These are phyloP conservation scores for Lolium rigidum DNA, from an alignment of 176 grass and related monocot genomes.

Conservation along the genomic window DNA sequence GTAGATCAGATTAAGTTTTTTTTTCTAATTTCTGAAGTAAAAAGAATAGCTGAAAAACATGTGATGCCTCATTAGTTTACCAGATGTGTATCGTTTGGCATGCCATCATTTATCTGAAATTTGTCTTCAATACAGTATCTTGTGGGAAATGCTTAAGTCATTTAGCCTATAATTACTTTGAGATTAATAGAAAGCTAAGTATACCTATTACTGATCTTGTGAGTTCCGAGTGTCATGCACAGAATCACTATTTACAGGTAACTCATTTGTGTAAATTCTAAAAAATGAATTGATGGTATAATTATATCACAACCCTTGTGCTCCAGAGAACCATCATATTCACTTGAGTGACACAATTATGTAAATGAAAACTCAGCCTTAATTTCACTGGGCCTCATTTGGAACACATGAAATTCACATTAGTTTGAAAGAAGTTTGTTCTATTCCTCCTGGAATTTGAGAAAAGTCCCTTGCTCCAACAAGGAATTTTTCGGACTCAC, in stretches of 20 bases:
- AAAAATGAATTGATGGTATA: background rate
- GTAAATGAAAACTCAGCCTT: background rate
- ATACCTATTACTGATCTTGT: background rate
- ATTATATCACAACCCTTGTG: background rate
- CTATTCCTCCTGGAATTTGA: background rate
- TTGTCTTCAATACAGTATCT: background rate
- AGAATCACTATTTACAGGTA: background rate
- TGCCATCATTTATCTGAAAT: conserved; percentile 1
- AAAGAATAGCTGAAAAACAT: background rate
- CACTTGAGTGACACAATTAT: background rate
- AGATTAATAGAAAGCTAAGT: background rate
- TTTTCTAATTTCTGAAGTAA: no score
- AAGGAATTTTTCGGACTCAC: background rate
- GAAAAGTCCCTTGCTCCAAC: background rate
- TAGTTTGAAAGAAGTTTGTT: background rate
- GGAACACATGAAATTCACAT: background rate
- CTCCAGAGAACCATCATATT: background rate
- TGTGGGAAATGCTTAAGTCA: background rate
- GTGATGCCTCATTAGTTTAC: background rate
- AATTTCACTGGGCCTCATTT: background rate
- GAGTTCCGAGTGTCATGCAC: background rate
- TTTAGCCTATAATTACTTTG: background rate
- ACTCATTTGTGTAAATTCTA: background rate
- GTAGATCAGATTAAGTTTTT: no score
- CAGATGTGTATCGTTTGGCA: background rate